Evolutionary conservation across 148 eudicot species (phyloP).

Genomic region (Vaccinium myrtillus): DNA sequence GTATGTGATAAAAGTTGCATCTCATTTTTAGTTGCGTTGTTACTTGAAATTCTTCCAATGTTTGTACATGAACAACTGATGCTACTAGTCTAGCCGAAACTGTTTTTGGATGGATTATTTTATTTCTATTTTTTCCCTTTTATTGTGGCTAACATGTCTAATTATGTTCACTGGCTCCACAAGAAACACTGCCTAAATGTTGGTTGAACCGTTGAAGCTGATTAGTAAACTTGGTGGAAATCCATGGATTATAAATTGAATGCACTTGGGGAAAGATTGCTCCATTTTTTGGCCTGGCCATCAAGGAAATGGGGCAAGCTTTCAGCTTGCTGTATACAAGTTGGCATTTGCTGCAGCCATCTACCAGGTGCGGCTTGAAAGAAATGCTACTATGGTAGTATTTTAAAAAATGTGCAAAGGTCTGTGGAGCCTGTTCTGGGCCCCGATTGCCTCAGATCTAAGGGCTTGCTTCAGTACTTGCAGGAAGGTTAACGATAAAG

Average conservation of each 20-base stretch:
- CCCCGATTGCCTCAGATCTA: no score
- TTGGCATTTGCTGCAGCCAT: no score
- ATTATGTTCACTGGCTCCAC: neutral
- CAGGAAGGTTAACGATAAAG: neutral
- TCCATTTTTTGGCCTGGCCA: no score
- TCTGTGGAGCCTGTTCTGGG: no score
- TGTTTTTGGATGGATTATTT: neutral
- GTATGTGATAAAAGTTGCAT: conserved; percentile 37
- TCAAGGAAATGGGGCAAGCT: no score
- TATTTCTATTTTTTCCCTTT: neutral
- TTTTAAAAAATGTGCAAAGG: no score
- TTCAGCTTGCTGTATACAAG: no score
- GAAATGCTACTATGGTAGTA: no score
- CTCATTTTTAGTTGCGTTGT: neutral
- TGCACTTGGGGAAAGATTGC: neutral
- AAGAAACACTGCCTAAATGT: neutral
- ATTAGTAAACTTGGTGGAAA: neutral
- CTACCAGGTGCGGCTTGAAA: no score
- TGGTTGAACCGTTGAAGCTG: neutral
- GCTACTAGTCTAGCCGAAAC: neutral
- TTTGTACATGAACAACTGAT: neutral
- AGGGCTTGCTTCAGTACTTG: no score
- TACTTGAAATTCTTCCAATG: neutral
- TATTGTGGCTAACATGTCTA: neutral
- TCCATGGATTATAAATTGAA: neutral